A percentile compares a stretch with the other conserved stretches of the same genome.
These are phyloP conservation scores for Scedosporium dehoogii DNA, from an alignment of 2,329 filamentous ascomycete genomes.

Conservation along the genomic window DNA sequence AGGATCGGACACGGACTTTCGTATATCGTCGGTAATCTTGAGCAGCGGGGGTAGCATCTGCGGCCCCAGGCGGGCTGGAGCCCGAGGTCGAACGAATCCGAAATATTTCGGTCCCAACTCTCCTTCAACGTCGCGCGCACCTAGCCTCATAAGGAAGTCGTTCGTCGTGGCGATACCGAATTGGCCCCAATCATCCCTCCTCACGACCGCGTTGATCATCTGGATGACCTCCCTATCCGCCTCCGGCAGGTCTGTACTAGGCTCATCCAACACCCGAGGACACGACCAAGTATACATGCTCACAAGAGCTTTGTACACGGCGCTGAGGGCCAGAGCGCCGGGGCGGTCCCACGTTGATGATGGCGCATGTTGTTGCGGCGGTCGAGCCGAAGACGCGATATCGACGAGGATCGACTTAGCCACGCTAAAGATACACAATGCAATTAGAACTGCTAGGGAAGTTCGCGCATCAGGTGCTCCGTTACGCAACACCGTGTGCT, in stretches of 20 bases:
- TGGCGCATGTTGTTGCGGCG: slow-evolving; percentile 6
- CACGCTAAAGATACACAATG: slow-evolving; percentile 49
- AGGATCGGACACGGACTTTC: slow-evolving; percentile 1
- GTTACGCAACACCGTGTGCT: slow-evolving; percentile 30
- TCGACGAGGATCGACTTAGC: slow-evolving; percentile 42
- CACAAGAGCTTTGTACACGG: slow-evolving; percentile 41
- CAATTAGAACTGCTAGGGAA: slow-evolving; percentile 43
- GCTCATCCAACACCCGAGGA: slow-evolving; percentile 34
- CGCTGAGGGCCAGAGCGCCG: slow-evolving; percentile 24
- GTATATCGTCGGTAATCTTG: slow-evolving; percentile 7
- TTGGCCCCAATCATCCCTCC: slow-evolving; percentile 35
- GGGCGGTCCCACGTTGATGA: slow-evolving; percentile 3
- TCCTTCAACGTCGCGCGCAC: slow-evolving; percentile 22
- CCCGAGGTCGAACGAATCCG: slow-evolving; percentile 3
- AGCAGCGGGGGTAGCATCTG: slow-evolving; percentile 2
- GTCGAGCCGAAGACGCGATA: slow-evolving; percentile 21
- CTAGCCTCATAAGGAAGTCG: slow-evolving; percentile 40
- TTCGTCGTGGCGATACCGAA: slow-evolving; percentile 34
- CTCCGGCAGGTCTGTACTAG: slow-evolving; percentile 28
- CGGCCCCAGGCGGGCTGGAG: slow-evolving; percentile 4
- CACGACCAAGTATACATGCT: slow-evolving; percentile 34
- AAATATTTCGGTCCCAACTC: not conserved
- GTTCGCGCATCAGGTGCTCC: slow-evolving; percentile 28
- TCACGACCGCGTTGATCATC: slow-evolving; percentile 33
- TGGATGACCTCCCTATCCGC: slow-evolving; percentile 35